Conservation (phyloP, 306 rosid species). For the Mucuna pruriens region DNA sequence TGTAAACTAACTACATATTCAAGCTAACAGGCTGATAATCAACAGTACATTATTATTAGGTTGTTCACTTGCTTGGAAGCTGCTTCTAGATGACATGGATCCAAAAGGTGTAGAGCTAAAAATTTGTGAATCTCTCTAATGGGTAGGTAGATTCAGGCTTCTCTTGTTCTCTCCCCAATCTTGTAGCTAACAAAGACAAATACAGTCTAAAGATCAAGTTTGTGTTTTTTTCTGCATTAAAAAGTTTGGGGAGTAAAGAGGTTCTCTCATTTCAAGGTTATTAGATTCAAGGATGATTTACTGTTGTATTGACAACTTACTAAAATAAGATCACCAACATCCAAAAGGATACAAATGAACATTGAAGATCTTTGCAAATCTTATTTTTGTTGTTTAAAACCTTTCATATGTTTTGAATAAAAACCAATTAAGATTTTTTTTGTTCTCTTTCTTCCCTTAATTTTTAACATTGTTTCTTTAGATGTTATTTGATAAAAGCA, state of each 20-base stretch:
- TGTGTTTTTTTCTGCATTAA: not conserved
- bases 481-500: too few species aligned
- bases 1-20: conserved; percentile 3
- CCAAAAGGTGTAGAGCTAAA: not conserved
- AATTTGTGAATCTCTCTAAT: too few species aligned
- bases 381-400: too few species aligned
- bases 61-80: conserved; percentile 1
- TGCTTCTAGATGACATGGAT: conserved; percentile 16
- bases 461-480: too few species aligned
- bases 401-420: too few species aligned
- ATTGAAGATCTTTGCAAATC: too few species aligned
- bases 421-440: too few species aligned
- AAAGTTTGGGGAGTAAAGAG: not conserved
- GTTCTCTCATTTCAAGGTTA: conserved; percentile 11
- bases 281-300: not conserved
- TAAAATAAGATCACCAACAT: not conserved
- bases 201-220: not conserved
- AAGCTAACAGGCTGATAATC: conserved; percentile 11
- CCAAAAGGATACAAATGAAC: too few species aligned
- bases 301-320: not conserved
- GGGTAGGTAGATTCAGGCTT: too few species aligned
- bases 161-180: conserved; percentile 23
- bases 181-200: conserved; percentile 4
- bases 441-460: too few species aligned
- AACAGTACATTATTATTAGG: not conserved